These are phyloP conservation scores for Scedosporium boydii DNA, from an alignment of 2,329 filamentous ascomycete species.

Conservation along the genomic window DNA sequence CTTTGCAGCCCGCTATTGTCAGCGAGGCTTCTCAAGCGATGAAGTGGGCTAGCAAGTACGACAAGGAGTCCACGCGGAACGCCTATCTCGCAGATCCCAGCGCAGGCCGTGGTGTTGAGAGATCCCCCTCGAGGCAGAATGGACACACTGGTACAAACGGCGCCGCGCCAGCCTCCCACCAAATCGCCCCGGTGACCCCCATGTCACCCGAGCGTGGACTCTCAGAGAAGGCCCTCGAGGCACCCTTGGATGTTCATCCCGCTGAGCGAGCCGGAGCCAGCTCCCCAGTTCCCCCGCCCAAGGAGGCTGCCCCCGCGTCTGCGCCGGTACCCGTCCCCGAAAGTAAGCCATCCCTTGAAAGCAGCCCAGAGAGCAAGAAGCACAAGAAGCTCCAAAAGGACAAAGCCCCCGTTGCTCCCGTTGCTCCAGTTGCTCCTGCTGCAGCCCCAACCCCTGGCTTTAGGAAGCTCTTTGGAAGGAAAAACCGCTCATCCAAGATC, in stretches of 20 bases:
- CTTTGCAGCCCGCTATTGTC: conserved; percentile 73
- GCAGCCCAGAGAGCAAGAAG: conserved; percentile 36
- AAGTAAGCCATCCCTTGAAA: conserved; percentile 4
- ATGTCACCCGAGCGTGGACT: conserved; percentile 13
- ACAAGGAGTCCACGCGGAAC: conserved; percentile 76
- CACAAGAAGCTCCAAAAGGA: conserved; percentile 48
- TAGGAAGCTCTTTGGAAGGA: conserved; percentile 57
- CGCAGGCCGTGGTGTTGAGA: conserved; percentile 57
- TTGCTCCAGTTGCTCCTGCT: conserved; percentile 6
- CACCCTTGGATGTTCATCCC: conserved; percentile 23
- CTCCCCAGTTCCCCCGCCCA: conserved; percentile 28
- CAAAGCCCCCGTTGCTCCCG: conserved; percentile 16
- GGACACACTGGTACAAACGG: conserved; percentile 6
- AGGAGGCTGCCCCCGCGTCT: conserved; percentile 20
- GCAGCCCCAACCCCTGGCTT: conserved; percentile 35
- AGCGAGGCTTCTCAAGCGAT: conserved; percentile 85
- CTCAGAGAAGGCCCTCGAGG: conserved; percentile 28
- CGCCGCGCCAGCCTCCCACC: neutral
- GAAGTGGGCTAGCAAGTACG: conserved; percentile 95
- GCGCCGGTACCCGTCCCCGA: neutral
- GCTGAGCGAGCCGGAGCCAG: conserved; percentile 21
- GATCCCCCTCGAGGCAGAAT: conserved; percentile 24
- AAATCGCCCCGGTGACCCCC: conserved; percentile 4
- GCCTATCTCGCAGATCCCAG: conserved; percentile 71
- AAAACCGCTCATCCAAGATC: conserved; percentile 48